Conservation (phyloP, 345 rosid species). For the Sisymbrium irio region DNA sequence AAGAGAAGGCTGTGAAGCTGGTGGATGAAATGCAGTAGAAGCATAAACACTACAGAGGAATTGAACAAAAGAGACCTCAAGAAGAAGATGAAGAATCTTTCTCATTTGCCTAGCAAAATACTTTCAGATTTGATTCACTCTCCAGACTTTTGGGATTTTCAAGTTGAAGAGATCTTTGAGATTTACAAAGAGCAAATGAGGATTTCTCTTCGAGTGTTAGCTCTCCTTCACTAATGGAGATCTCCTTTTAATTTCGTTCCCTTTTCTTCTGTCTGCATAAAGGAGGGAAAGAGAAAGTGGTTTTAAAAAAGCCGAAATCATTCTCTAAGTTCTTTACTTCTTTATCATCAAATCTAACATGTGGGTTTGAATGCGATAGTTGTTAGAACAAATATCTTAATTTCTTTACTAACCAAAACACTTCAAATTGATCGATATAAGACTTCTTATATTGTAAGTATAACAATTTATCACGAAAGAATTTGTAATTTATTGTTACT, state of each 20-base stretch:
- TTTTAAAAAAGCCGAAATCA: constrained; percentile 28
- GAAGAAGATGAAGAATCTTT: constrained; percentile 18
- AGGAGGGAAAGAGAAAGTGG: constrained; percentile 33
- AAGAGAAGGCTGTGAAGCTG: constrained; percentile 36
- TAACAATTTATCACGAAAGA: neutral
- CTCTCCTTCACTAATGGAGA: constrained; percentile 13
- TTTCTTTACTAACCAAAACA: constrained; percentile 2
- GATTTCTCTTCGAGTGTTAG: constrained; percentile 1
- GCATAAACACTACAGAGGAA: constrained; percentile 11
- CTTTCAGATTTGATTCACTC: neutral
- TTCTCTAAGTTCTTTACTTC: constrained; percentile 15
- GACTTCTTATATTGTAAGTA: neutral
- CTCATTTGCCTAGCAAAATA: constrained; percentile 22
- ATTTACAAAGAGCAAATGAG: constrained; percentile 3
- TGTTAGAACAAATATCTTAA: neutral
- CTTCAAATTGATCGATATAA: neutral
- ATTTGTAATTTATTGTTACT: neutral
- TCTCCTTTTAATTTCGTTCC: constrained; percentile 16
- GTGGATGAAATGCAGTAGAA: constrained; percentile 25
- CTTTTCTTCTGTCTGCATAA: constrained; percentile 35
- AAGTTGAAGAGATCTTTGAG: constrained; percentile 1
- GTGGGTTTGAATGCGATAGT: constrained; percentile 18
- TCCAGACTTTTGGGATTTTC: neutral
- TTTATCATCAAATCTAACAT: constrained; percentile 33
- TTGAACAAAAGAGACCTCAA: constrained; percentile 12